These are phyloP conservation scores for Hydnum rufescens DNA, from an alignment of 768 basidiomycete genomes.

Conservation along the genomic window DNA sequence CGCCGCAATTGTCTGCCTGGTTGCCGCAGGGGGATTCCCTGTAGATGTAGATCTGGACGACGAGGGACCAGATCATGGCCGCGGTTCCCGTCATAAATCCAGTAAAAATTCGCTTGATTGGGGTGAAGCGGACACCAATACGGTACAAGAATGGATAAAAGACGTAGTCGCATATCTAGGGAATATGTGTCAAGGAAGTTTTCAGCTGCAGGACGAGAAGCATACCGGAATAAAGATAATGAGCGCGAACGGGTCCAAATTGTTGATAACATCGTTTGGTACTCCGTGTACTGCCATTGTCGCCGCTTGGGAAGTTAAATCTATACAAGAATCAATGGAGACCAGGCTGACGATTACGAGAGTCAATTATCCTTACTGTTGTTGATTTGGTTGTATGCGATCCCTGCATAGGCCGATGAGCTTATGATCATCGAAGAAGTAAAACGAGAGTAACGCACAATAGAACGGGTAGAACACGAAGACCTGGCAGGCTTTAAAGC, in stretches of 20 bases:
- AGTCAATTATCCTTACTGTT: too few relatives aligned
- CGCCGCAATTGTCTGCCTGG: constrained; percentile 14
- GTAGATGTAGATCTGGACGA: constrained; percentile 15
- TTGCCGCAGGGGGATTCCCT: constrained; percentile 13
- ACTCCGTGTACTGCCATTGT: constrained; percentile 15
- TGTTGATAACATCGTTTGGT: constrained; percentile 17
- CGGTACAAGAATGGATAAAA: constrained; percentile 16
- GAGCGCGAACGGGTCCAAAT: constrained; percentile 16
- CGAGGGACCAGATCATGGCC: constrained; percentile 15
- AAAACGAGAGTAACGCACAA: constrained; percentile 5
- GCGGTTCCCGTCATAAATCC: constrained; percentile 15
- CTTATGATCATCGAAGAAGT: background rate
- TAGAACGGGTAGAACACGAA: constrained; percentile 15
- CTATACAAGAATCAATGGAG: too few relatives aligned
- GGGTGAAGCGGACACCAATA: constrained; percentile 25
- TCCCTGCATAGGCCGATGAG: background rate
- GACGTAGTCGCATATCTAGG: constrained; percentile 5
- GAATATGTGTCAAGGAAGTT: too few relatives aligned
- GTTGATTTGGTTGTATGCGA: constrained; percentile 11
- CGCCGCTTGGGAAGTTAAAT: constrained; percentile 17
- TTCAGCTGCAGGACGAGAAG: too few relatives aligned
- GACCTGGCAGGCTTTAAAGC: constrained; percentile 19
- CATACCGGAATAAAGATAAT: constrained; percentile 14
- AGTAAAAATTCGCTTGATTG: constrained; percentile 15
- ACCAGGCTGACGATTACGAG: too few relatives aligned